Evolutionary conservation across 2,329 filamentous ascomycete genomes (phyloP).

Genomic region (Reticulascus tulasneorum): DNA sequence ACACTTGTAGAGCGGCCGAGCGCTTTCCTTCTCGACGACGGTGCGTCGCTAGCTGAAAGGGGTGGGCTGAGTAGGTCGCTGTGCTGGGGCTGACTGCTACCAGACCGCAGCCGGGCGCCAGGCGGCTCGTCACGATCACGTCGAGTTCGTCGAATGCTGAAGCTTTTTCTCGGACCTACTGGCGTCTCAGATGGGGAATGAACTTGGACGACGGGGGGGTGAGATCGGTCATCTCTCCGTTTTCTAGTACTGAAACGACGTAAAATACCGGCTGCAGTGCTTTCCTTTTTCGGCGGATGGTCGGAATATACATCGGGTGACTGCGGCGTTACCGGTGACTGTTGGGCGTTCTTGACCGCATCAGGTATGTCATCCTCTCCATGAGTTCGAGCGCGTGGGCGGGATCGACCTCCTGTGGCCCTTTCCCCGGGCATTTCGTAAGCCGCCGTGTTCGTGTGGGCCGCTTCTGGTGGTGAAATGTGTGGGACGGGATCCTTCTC

Average conservation of each 20-base stretch:
- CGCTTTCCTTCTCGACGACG: conserved; percentile 60
- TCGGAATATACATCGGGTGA: conserved; percentile 55
- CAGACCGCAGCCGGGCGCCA: conserved; percentile 47
- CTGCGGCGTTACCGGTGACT: conserved; percentile 40
- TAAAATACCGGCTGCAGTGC: conserved; percentile 76
- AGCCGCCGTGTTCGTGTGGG: conserved; percentile 78
- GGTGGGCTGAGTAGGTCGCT: conserved; percentile 76
- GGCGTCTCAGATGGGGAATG: conserved; percentile 68
- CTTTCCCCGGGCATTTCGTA: conserved; percentile 91
- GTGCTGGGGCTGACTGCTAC: conserved; percentile 66
- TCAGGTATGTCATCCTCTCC: conserved; percentile 89
- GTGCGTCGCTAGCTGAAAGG: conserved; percentile 51
- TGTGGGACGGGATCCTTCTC: conserved; percentile 59
- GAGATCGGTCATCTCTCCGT: conserved; percentile 65
- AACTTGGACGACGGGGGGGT: conserved; percentile 72
- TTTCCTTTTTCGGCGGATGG: conserved; percentile 73
- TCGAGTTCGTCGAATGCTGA: conserved; percentile 68
- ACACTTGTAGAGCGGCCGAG: conserved; percentile 87
- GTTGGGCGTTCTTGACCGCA: conserved; percentile 62
- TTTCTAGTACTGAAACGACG: conserved; percentile 87
- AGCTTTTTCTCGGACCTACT: conserved; percentile 73
- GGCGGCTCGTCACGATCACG: conserved; percentile 49
- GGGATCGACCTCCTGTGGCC: conserved; percentile 75
- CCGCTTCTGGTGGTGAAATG: conserved; percentile 75
- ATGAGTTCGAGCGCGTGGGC: conserved; percentile 85